A percentile compares a stretch with the other conserved stretches of the same genome.
Evolutionary conservation across 441 rosid species (phyloP).

Genomic region (Pelargonium australe): DNA sequence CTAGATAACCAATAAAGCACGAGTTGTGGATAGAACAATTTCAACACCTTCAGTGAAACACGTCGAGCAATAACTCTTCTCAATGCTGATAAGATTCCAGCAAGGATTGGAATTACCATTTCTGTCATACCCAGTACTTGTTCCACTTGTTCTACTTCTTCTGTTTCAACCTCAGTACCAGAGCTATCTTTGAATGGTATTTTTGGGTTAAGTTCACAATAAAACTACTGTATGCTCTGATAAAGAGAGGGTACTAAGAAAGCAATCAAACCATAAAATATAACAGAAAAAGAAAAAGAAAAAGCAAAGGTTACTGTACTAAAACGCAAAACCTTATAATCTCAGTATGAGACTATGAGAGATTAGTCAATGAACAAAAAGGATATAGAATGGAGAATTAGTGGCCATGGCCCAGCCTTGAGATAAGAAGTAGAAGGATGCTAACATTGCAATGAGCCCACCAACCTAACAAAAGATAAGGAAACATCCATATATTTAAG

Average conservation of each 20-base stretch:
- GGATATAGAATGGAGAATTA: conserved; percentile 87
- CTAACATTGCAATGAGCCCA: conserved; percentile 82
- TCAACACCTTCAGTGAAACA: conserved; percentile 72
- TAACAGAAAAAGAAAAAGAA: conserved; percentile 3
- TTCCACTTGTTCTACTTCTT: conserved; percentile 20
- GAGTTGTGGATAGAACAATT: conserved; percentile 10
- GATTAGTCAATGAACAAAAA: conserved; percentile 17
- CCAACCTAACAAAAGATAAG: conserved; percentile 51
- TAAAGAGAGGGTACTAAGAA: background rate
- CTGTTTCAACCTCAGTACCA: conserved; percentile 35
- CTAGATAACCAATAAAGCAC: conserved; percentile 14
- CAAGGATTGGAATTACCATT: conserved; percentile 70
- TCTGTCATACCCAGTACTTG: conserved; percentile 56
- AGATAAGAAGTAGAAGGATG: conserved; percentile 76
- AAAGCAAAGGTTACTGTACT: background rate
- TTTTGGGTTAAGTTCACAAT: conserved; percentile 46
- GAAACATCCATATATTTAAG: conserved; percentile 9
- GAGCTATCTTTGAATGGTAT: conserved; percentile 52
- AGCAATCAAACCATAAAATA: conserved; percentile 6
- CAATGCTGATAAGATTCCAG: conserved; percentile 87
- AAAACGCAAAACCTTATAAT: conserved; percentile 9
- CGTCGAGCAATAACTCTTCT: conserved; percentile 91
- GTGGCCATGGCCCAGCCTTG: conserved; percentile 90
- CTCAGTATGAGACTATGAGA: conserved; percentile 10
- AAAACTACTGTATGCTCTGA: conserved; percentile 10